Percentiles rank a stretch among this genome's conserved stretches.
Evolutionary conservation across 352 stramenopile genomes (phyloP).

Genomic region (Phytophthora pinifolia): DNA sequence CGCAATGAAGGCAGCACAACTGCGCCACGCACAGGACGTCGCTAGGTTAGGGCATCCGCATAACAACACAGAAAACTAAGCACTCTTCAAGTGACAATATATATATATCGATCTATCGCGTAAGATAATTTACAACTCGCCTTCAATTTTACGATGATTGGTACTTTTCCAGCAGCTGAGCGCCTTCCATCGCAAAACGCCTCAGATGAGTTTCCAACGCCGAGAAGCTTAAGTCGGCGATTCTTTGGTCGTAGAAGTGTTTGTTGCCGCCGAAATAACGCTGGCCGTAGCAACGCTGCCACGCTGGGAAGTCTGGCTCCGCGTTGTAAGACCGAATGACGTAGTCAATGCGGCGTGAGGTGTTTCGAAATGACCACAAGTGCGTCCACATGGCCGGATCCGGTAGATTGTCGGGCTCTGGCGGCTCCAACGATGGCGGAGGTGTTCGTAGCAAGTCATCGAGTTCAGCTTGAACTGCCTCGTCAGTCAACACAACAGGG

Average conservation of each 20-base stretch:
- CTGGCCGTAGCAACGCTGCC: slow-evolving; percentile 62
- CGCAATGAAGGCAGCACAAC: slow-evolving; percentile 18
- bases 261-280: slow-evolving; percentile 28
- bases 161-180: slow-evolving; percentile 16
- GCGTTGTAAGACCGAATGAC: slow-evolving; percentile 53
- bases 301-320: slow-evolving; percentile 34
- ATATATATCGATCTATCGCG: background rate
- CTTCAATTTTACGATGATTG: too few relatives aligned
- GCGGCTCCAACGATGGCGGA: slow-evolving; percentile 18
- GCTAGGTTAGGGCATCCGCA: slow-evolving; percentile 1
- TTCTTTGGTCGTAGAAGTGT: slow-evolving; percentile 34
- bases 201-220: slow-evolving; percentile 33
- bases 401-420: slow-evolving; percentile 25
- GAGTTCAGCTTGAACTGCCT: slow-evolving; percentile 19
- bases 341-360: slow-evolving; percentile 37
- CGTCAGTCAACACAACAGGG: slow-evolving; percentile 6
- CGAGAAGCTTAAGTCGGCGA: slow-evolving; percentile 31
- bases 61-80: slow-evolving; percentile 11
- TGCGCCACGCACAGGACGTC: slow-evolving; percentile 16
- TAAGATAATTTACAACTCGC: slow-evolving; percentile 25
- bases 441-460: slow-evolving; percentile 17
- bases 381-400: slow-evolving; percentile 69
- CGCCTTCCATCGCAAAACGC: slow-evolving; percentile 35
- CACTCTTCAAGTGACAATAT: slow-evolving; percentile 4
- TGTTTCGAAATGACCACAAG: slow-evolving; percentile 57